phyloP scores from a whole-genome alignment of 2,329 filamentous ascomycete species.

The Tolypocladium pustulatum region DNA sequence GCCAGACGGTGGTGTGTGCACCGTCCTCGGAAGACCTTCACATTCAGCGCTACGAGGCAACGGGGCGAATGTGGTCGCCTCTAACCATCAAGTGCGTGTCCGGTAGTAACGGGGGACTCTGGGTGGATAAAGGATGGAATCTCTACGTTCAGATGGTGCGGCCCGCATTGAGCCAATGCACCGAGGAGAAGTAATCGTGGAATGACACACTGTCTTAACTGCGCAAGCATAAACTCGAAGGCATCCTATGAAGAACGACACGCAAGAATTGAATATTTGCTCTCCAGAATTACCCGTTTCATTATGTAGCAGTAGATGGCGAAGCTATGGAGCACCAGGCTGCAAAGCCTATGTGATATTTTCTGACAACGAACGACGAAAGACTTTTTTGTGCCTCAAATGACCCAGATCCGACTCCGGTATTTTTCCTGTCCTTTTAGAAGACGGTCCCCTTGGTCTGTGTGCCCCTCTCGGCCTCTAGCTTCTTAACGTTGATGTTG shows the following conservation, averaged over 20 bases:
- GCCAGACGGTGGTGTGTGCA: background rate
- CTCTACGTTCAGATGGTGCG: slow-evolving; percentile 3
- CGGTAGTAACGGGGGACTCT: background rate
- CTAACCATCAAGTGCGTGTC: background rate
- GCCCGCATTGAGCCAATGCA: background rate
- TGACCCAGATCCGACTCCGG: background rate
- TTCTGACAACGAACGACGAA: background rate
- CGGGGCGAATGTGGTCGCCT: background rate
- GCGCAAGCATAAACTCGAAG: background rate
- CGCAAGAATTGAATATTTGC: too few relatives aligned
- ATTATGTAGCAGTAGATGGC: background rate
- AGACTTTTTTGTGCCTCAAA: background rate
- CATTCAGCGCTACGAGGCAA: background rate
- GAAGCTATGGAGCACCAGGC: background rate
- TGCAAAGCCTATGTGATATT: background rate
- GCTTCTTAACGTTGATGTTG: slow-evolving; percentile 28
- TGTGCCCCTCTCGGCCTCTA: slow-evolving; percentile 22
- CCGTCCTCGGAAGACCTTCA: background rate
- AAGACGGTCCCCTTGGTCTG: slow-evolving; percentile 22
- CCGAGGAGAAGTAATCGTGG: too few relatives aligned
- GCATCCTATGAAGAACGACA: too few relatives aligned
- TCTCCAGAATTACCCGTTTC: too few relatives aligned
- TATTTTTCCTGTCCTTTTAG: background rate
- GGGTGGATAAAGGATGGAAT: background rate
- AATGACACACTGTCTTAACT: background rate